phyloP scores from a whole-genome alignment of 768 basidiomycete species.

The Boletus sp. region DNA sequence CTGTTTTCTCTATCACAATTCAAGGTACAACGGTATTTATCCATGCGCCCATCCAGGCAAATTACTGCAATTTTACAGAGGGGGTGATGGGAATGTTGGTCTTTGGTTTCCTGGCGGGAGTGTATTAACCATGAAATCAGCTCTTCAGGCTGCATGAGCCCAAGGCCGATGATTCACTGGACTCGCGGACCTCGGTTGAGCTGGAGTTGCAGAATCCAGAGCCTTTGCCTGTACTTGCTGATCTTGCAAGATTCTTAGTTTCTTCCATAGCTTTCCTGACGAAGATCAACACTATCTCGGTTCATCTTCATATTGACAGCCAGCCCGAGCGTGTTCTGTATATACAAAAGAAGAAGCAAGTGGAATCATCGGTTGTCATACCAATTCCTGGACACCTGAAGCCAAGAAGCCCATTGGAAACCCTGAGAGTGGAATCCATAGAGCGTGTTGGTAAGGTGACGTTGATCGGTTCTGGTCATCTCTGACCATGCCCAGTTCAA shows the following conservation, averaged over 20 bases:
- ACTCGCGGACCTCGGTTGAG: conserved; percentile 4
- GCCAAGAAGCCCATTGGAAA: not conserved
- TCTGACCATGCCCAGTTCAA: conserved; percentile 8
- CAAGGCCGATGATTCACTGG: not conserved
- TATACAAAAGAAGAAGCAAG: not conserved
- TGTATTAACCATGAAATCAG: too few relatives aligned
- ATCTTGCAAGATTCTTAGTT: conserved; percentile 9
- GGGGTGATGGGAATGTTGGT: conserved; percentile 6
- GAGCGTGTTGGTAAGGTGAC: conserved; percentile 1
- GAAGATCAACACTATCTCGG: not conserved
- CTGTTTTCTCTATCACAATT: not conserved
- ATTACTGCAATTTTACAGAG: conserved; percentile 7
- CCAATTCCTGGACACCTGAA: not conserved
- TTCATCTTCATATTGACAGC: not conserved
- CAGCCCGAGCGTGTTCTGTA: not conserved
- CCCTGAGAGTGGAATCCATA: conserved; percentile 3
- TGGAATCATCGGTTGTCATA: not conserved
- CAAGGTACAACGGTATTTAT: not conserved
- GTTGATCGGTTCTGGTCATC: not conserved
- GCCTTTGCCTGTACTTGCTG: not conserved
- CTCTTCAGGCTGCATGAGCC: too few relatives aligned
- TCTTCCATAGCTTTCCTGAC: conserved; percentile 8
- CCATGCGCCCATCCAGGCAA: too few relatives aligned
- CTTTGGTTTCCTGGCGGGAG: not conserved
- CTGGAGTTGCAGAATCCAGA: conserved; percentile 4